phyloP scores from a whole-genome alignment of 2,329 filamentous ascomycete species.

The Emydomyces testavorans region DNA sequence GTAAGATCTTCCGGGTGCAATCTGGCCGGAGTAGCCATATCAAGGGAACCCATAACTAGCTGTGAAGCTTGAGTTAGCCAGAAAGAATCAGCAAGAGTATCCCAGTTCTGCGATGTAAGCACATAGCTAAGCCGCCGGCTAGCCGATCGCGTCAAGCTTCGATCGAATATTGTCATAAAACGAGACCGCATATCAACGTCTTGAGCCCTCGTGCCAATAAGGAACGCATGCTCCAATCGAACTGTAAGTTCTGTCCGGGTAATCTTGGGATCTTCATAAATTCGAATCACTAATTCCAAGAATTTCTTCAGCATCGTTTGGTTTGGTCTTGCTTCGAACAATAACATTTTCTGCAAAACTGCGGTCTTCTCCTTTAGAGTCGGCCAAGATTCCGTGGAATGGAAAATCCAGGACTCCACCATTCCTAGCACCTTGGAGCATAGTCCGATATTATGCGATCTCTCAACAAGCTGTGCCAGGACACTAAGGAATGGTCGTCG shows the following conservation, averaged over 20 bases:
- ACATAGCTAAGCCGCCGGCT: slow-evolving; percentile 83
- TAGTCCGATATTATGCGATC: slow-evolving; percentile 73
- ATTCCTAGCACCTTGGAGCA: slow-evolving; percentile 89
- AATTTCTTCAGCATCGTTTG: slow-evolving; percentile 82
- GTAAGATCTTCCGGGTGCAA: slow-evolving; percentile 77
- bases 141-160: slow-evolving; percentile 82
- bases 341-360: slow-evolving; percentile 96
- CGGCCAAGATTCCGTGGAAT: slow-evolving; percentile 86
- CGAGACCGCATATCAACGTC: slow-evolving; percentile 95
- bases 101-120: slow-evolving; percentile 89
- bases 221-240: slow-evolving; percentile 92
- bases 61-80: slow-evolving; percentile 96
- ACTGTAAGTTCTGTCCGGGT: slow-evolving; percentile 91
- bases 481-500: slow-evolving; percentile 89
- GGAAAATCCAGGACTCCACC: slow-evolving; percentile 93
- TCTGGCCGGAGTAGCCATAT: slow-evolving; percentile 67
- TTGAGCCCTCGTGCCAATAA: slow-evolving; percentile 84
- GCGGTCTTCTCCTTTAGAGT: slow-evolving; percentile 98
- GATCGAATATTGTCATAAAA: slow-evolving; percentile 93
- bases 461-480: slow-evolving; percentile 85
- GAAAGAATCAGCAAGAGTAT: slow-evolving; percentile 85
- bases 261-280: slow-evolving; percentile 96
- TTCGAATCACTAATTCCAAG: slow-evolving; percentile 87
- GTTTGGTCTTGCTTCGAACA: slow-evolving; percentile 78
- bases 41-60: slow-evolving; percentile 78